These are phyloP conservation scores for Pleurostoma richardsiae DNA, from an alignment of 2,329 filamentous ascomycete species.

Conservation along the genomic window DNA sequence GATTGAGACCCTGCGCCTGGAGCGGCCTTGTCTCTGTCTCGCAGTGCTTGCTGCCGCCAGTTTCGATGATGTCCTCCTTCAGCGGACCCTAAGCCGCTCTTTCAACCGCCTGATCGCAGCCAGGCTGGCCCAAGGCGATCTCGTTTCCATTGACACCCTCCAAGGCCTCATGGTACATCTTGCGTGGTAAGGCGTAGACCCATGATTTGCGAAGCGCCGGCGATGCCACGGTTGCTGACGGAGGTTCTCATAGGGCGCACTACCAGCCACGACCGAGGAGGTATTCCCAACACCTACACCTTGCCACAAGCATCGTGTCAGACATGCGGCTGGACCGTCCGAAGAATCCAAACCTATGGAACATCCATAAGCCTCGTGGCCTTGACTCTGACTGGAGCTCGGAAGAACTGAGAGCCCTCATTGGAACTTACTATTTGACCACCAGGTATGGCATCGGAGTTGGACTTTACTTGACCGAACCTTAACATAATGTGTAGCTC, in stretches of 20 bases:
- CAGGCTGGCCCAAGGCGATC: conserved; percentile 14
- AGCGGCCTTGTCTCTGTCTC: conserved; percentile 18
- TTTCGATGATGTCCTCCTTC: conserved; percentile 13
- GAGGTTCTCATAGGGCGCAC: conserved; percentile 18
- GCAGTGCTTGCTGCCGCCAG: conserved; percentile 21
- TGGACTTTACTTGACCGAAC: background rate
- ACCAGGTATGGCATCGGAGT: conserved; percentile 16
- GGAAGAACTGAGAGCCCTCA: conserved; percentile 22
- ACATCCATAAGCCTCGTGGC: background rate
- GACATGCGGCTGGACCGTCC: conserved; percentile 23
- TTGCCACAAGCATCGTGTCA: conserved; percentile 23
- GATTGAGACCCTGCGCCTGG: conserved; percentile 12
- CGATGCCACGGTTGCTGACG: too few species aligned
- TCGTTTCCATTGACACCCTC: conserved; percentile 20
- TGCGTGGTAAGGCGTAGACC: conserved; percentile 18
- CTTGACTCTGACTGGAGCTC: conserved; percentile 10
- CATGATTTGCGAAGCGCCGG: too few species aligned
- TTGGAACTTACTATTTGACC: conserved; percentile 23
- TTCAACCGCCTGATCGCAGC: conserved; percentile 20
- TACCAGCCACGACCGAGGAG: conserved; percentile 20
- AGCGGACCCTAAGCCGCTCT: conserved; percentile 15
- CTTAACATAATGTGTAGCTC: background rate
- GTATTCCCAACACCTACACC: conserved; percentile 21
- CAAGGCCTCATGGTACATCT: conserved; percentile 23
- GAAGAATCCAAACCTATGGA: conserved; percentile 18